A percentile compares a stretch with the other conserved stretches of the same genome.
Conservation (phyloP, 805 yeast genomes). For the Zygoascus ofunaensis region DNA sequence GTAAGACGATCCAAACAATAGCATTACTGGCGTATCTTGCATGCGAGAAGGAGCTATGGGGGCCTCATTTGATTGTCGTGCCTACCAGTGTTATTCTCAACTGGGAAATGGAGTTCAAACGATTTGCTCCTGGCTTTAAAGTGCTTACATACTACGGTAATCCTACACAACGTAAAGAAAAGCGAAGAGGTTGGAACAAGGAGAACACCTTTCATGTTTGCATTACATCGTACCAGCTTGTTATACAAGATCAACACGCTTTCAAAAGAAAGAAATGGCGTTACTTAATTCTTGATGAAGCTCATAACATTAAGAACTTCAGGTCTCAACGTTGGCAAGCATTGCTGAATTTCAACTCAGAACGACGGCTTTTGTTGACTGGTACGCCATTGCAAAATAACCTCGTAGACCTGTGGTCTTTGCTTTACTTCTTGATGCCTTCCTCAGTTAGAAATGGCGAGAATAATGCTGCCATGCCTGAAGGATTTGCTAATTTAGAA, state of each 20-base stretch:
- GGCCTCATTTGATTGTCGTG: conserved; percentile 93
- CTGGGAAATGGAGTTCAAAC: conserved; percentile 99
- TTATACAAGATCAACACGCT: conserved; percentile 93
- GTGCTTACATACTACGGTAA: conserved; percentile 93
- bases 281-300: conserved; percentile 92
- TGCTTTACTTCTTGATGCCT: conserved; percentile 93
- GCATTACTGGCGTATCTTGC: conserved; percentile 80
- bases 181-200: conserved; percentile 95
- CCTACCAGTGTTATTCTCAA: conserved; percentile 96
- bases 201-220: conserved; percentile 95
- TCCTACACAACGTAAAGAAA: conserved; percentile 92
- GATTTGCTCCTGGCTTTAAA: conserved; percentile 97
- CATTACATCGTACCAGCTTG: conserved; percentile 92
- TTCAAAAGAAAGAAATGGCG: conserved; percentile 90
- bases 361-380: conserved; percentile 74
- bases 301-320: conserved; percentile 94
- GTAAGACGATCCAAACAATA: conserved; percentile 91
- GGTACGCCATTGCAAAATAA: conserved; percentile 98
- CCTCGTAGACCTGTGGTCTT: conserved; percentile 91
- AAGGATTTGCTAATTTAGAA: conserved; percentile 91
- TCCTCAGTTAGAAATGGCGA: conserved; percentile 46
- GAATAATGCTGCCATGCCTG: conserved; percentile 49
- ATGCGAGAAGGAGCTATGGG: conserved; percentile 91
- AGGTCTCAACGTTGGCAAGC: conserved; percentile 98
- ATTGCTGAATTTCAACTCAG: conserved; percentile 83